phyloP scores from a whole-genome alignment of 2,329 filamentous ascomycete genomes.

The Colletotrichum truncatum region DNA sequence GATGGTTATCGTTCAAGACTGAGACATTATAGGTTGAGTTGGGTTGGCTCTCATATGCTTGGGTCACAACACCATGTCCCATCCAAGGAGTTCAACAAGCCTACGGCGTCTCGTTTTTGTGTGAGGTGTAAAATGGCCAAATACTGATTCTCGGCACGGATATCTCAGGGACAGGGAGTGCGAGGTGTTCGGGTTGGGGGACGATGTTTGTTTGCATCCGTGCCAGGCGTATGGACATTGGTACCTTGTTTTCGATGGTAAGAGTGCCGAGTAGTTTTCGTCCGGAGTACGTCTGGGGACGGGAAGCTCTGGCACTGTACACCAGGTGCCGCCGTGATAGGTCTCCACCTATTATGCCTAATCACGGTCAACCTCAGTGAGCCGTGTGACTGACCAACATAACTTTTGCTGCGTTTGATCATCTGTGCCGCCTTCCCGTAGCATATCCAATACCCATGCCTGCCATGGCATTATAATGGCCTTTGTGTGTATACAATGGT shows the following conservation, averaged over 20 bases:
- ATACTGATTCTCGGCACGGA: background rate
- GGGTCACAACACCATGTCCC: no score
- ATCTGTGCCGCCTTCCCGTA: background rate
- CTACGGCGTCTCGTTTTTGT: no score
- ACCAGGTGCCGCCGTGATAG: background rate
- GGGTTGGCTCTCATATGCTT: background rate
- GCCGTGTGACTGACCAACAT: no score
- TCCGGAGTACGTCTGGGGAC: slow-evolving; percentile 14
- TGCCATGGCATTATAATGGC: no score
- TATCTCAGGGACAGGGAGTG: background rate
- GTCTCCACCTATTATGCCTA: background rate
- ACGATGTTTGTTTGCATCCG: background rate
- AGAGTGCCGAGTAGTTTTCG: background rate
- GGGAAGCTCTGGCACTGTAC: slow-evolving; percentile 2
- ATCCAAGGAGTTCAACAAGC: no score
- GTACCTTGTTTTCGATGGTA: no score
- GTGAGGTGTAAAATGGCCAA: no score
- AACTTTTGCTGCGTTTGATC: slow-evolving; percentile 11
- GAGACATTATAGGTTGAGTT: background rate
- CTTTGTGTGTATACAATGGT: background rate
- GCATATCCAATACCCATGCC: no score
- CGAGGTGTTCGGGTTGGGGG: background rate
- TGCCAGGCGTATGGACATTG: no score
- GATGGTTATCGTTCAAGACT: background rate
- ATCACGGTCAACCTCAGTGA: background rate